Evolutionary conservation across 164 flowering plant genomes (phyloP).

Genomic region (Liquidambar formosana): DNA sequence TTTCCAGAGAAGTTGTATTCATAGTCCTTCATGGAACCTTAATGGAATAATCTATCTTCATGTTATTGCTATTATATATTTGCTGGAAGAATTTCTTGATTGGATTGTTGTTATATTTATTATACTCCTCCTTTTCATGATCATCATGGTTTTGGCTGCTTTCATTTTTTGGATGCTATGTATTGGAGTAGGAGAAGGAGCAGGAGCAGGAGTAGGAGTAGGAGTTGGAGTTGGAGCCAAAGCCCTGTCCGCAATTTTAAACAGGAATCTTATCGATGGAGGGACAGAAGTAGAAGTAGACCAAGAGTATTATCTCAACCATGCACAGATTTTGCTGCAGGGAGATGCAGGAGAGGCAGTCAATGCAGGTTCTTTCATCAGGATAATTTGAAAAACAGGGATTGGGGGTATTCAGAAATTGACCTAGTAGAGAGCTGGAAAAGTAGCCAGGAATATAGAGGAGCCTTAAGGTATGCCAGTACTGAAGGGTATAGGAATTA

Average conservation of each 20-base stretch:
- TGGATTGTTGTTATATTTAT: not conserved
- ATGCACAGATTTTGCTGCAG: slow-evolving; percentile 36
- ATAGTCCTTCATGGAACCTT: no score
- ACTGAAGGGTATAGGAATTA: slow-evolving; percentile 15
- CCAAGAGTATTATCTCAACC: slow-evolving; percentile 23
- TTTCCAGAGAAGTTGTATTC: not conserved
- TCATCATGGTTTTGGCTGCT: not conserved
- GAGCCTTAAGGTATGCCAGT: slow-evolving; percentile 19
- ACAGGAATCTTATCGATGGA: slow-evolving; percentile 29
- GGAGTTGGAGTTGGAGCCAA: slow-evolving; percentile 9
- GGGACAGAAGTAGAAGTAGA: slow-evolving; percentile 32
- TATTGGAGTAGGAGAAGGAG: slow-evolving; percentile 27
- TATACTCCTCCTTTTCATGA: not conserved
- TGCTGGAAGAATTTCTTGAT: not conserved
- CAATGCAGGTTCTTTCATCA: slow-evolving; percentile 42
- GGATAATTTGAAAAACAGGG: slow-evolving; percentile 24
- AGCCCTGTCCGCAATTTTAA: slow-evolving; percentile 30
- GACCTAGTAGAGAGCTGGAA: slow-evolving; percentile 20
- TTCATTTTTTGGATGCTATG: no score
- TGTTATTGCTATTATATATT: not conserved
- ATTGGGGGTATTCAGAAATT: slow-evolving; percentile 21
- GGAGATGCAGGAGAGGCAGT: slow-evolving; percentile 42
- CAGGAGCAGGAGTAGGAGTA: slow-evolving; percentile 5
- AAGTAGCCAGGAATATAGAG: slow-evolving; percentile 28
- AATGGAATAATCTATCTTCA: not conserved